Percentiles rank a stretch among this genome's conserved stretches.
phyloP scores from a whole-genome alignment of 208 protist species.

The Strigomonas galati region DNA sequence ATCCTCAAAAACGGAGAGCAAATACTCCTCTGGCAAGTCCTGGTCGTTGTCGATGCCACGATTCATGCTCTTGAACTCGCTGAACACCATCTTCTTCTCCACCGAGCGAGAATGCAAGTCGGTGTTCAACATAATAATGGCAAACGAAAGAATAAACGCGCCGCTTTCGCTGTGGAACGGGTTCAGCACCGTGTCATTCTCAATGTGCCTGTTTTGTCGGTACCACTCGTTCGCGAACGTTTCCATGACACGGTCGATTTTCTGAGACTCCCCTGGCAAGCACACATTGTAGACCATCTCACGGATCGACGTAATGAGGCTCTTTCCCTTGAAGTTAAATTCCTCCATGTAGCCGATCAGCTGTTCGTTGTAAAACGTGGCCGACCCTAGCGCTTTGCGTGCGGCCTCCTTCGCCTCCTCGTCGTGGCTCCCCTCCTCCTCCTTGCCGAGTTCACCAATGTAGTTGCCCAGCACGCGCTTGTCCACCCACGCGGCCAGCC shows the following conservation, averaged over 20 bases:
- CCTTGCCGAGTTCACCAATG: slow-evolving; percentile 79
- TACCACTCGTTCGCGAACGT: slow-evolving; percentile 83
- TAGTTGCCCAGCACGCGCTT: slow-evolving; percentile 86
- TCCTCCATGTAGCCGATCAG: slow-evolving; percentile 72
- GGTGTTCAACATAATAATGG: slow-evolving; percentile 99
- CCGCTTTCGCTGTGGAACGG: slow-evolving; percentile 77
- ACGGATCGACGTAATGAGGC: slow-evolving; percentile 75
- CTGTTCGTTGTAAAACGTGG: slow-evolving; percentile 71
- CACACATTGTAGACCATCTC: slow-evolving; percentile 81
- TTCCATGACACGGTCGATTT: slow-evolving; percentile 94
- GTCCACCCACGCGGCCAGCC: slow-evolving; percentile 70
- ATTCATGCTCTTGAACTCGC: slow-evolving; percentile 95
- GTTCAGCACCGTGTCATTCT: slow-evolving; percentile 52
- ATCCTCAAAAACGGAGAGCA: slow-evolving; percentile 91
- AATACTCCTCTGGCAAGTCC: slow-evolving; percentile 84
- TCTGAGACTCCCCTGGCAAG: slow-evolving; percentile 92
- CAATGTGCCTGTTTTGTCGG: slow-evolving; percentile 39
- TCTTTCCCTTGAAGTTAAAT: slow-evolving; percentile 77
- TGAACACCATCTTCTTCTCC: slow-evolving; percentile 92
- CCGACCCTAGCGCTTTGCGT: slow-evolving; percentile 43
- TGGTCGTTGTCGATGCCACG: slow-evolving; percentile 94
- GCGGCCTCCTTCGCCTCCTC: slow-evolving; percentile 23
- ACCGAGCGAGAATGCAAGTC: slow-evolving; percentile 96
- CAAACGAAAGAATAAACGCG: slow-evolving; percentile 96
- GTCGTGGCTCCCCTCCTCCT: slow-evolving; percentile 16